phyloP scores from a whole-genome alignment of 345 rosid genomes.

The Salix purpurea region DNA sequence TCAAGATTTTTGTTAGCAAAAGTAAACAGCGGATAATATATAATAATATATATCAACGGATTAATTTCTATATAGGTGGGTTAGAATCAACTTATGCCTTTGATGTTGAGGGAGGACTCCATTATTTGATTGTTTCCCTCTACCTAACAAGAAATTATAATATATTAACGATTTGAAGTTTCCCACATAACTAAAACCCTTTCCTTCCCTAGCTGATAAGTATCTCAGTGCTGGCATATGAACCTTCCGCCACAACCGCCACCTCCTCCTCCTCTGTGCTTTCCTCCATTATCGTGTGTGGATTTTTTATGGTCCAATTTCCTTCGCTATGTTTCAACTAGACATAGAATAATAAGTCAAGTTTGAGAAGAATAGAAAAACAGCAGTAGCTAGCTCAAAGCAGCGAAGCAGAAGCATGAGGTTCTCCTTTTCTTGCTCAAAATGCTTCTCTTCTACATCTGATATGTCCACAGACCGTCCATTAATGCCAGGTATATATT shows the following conservation, averaged over 20 bases:
- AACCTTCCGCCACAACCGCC: not conserved
- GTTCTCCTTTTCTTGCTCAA: not conserved
- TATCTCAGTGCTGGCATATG: not conserved
- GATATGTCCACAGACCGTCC: conserved; percentile 1
- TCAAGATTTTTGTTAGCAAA: too few relatives aligned
- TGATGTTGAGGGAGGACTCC: not conserved
- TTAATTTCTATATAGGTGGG: not conserved
- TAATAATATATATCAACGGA: too few relatives aligned
- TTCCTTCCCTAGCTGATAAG: not conserved
- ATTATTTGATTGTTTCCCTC: not conserved
- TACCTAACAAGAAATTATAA: not conserved
- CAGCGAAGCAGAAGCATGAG: not conserved
- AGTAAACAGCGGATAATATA: too few relatives aligned
- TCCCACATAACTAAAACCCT: not conserved
- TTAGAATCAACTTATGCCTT: not conserved
- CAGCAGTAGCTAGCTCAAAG: not conserved
- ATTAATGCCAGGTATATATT: not conserved
- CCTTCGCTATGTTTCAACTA: not conserved
- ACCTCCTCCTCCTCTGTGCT: not conserved
- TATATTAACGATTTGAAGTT: too few relatives aligned
- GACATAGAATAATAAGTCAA: not conserved
- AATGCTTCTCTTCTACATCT: conserved; percentile 12
- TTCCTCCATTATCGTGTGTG: not conserved
- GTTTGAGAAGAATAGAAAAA: not conserved
- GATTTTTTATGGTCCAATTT: not conserved